Conservation (phyloP, 179 eudicot genomes). For the Beta corolliflora region DNA sequence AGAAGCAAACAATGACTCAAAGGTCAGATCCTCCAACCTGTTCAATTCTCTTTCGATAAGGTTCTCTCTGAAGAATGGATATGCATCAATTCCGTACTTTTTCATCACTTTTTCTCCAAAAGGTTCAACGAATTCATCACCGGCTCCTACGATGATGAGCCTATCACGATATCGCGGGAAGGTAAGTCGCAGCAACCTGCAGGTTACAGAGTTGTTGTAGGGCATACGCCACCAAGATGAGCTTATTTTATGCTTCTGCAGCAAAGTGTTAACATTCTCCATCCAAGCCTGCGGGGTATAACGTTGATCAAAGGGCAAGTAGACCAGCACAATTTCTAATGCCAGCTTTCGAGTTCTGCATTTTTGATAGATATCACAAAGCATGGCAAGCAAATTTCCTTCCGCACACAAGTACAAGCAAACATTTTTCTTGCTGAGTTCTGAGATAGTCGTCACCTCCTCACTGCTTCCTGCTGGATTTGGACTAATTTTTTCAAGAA, state of each 20-base stretch:
- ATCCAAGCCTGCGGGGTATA: not conserved
- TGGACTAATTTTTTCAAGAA: not conserved
- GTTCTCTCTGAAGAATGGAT: not conserved
- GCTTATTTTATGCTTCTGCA: not conserved
- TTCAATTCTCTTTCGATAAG: not conserved
- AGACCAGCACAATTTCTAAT: constrained; percentile 12
- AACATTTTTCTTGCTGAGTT: not conserved
- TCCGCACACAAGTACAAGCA: not conserved
- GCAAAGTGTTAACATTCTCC: not conserved
- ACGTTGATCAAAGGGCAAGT: not conserved
- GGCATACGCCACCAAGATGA: not conserved
- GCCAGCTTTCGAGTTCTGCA: not conserved
- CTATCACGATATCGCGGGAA: too few relatives aligned
- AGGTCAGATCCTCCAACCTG: not conserved
- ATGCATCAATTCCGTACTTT: not conserved
- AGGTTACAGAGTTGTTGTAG: not conserved
- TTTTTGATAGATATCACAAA: not conserved
- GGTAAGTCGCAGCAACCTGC: not conserved
- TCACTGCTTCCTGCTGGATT: too few relatives aligned
- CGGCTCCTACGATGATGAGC: not conserved
- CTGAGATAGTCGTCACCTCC: not conserved
- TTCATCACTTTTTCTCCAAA: not conserved
- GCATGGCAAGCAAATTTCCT: not conserved
- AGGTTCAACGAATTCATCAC: not conserved
- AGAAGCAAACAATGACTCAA: not conserved